phyloP scores from a whole-genome alignment of 495 filamentous ascomycete species.

The Podospora sp. region DNA sequence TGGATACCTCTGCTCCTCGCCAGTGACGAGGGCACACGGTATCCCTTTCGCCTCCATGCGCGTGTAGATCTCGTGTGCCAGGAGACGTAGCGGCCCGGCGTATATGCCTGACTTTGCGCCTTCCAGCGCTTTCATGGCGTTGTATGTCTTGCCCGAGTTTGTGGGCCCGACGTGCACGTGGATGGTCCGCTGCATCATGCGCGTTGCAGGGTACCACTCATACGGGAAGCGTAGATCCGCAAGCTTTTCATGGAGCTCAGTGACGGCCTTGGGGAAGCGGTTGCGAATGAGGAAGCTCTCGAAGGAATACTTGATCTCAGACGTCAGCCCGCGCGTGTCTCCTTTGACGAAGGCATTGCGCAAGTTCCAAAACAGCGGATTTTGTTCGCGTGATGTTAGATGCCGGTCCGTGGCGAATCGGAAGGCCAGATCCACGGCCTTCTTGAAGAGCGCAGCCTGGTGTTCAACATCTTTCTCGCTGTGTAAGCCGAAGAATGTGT shows the following conservation, averaged over 20 bases:
- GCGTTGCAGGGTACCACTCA: constrained; percentile 88
- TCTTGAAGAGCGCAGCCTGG: constrained; percentile 41
- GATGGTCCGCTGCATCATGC: constrained; percentile 75
- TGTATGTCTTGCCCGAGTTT: constrained; percentile 98
- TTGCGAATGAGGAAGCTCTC: constrained; percentile 51
- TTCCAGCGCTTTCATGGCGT: constrained; percentile 86
- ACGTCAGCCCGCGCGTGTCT: constrained; percentile 51
- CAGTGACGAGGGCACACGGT: constrained; percentile 80
- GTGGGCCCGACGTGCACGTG: constrained; percentile 97
- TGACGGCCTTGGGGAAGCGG: constrained; percentile 37
- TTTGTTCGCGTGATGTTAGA: constrained; percentile 38
- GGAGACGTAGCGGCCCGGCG: constrained; percentile 83
- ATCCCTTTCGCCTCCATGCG: constrained; percentile 76
- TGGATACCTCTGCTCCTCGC: constrained; percentile 76
- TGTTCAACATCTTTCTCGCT: constrained; percentile 35
- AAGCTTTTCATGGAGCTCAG: constrained; percentile 60
- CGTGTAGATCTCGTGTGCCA: constrained; percentile 91
- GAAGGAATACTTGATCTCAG: constrained; percentile 65
- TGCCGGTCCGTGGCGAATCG: constrained; percentile 35
- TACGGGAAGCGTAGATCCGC: constrained; percentile 81
- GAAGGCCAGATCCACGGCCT: constrained; percentile 39
- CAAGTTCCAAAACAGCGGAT: constrained; percentile 57
- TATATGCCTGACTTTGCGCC: constrained; percentile 77
- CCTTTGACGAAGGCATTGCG: constrained; percentile 57
- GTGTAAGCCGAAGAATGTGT: constrained; percentile 37